Conservation (phyloP, 257 asterid genomes). For the Solanum rostratum region DNA sequence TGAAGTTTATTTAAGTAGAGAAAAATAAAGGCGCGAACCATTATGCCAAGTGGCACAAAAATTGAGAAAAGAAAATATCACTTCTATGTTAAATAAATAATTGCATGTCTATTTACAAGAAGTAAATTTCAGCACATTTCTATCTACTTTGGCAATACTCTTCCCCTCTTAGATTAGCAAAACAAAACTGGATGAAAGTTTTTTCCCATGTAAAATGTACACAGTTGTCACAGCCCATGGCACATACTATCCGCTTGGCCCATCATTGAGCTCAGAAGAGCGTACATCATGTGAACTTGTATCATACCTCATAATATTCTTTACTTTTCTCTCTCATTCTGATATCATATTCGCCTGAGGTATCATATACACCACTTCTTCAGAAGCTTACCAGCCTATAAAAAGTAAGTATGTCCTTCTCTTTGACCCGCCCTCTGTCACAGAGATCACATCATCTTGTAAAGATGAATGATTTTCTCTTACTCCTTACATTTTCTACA, state of each 20-base stretch:
- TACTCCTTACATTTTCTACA: background rate
- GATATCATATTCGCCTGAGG: background rate
- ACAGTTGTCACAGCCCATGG: background rate
- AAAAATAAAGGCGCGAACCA: no score
- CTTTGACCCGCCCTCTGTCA: background rate
- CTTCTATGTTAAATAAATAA: background rate
- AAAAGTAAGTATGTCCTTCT: background rate
- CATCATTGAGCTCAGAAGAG: background rate
- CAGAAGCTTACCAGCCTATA: background rate
- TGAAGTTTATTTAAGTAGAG: no score
- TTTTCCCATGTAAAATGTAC: background rate
- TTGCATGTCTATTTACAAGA: background rate
- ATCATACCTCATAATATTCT: background rate
- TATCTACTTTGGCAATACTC: background rate
- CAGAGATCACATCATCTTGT: background rate
- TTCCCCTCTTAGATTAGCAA: background rate
- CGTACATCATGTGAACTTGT: no score
- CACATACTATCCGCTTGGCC: background rate
- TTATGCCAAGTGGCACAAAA: no score
- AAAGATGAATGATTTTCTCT: background rate
- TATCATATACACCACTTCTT: background rate
- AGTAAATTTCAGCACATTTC: background rate
- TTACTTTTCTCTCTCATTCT: background rate
- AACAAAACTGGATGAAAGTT: constrained; percentile 5
- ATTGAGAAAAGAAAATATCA: background rate